Conservation (phyloP, 225 moss, liverwort and hornwort species). For the Marchantia polymorpha region DNA sequence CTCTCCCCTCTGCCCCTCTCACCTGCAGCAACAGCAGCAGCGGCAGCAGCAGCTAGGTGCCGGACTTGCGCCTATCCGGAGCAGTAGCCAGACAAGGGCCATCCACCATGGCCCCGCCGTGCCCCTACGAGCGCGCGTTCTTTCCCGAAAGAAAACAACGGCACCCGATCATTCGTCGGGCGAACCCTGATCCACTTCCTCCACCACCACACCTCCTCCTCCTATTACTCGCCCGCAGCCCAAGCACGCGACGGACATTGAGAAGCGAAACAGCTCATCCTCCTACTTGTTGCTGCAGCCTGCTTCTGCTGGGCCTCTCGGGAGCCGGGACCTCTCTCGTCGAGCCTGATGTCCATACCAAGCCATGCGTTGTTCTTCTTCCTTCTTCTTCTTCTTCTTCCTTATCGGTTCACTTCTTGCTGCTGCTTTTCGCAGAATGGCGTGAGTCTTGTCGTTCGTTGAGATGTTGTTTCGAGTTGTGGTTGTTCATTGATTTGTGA, state of each 20-base stretch:
- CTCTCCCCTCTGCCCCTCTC: neutral
- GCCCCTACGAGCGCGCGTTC: conserved; percentile 6
- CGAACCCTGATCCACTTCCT: conserved; percentile 17
- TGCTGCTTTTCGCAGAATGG: neutral
- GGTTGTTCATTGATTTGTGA: neutral
- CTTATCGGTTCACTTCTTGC: conserved; percentile 7
- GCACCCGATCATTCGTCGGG: neutral
- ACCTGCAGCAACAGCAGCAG: neutral
- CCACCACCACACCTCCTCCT: neutral
- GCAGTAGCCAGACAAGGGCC: neutral
- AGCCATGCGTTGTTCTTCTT: neutral
- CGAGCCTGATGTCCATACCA: neutral
- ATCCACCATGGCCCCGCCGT: conserved; percentile 9
- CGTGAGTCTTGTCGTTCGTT: conserved; percentile 11
- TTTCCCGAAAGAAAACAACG: neutral
- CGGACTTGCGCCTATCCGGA: conserved; percentile 7
- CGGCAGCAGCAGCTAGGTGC: neutral
- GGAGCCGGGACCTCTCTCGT: too few relatives aligned
- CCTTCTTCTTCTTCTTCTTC: too few relatives aligned
- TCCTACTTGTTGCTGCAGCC: too few relatives aligned
- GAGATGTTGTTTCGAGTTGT: conserved; percentile 5
- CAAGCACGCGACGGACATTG: neutral
- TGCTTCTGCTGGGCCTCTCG: neutral
- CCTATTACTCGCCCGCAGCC: neutral
- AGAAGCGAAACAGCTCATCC: conserved; percentile 1